Conservation (phyloP, 257 asterid species). For the Solanum pinnatisectum region DNA sequence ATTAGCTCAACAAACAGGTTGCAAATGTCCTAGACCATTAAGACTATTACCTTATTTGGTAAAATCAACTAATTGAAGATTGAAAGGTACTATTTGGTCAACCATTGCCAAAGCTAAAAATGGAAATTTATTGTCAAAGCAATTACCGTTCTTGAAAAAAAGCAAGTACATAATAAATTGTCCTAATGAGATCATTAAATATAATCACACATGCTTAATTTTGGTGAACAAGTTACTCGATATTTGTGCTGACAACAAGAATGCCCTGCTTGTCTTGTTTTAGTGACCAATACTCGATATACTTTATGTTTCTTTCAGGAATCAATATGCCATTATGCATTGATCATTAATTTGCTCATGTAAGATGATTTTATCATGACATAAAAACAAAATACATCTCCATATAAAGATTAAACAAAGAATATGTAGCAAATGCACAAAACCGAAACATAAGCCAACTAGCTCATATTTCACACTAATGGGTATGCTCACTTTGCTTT, state of each 20-base stretch:
- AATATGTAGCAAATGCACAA: background rate
- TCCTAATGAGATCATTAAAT: background rate
- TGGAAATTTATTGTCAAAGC: background rate
- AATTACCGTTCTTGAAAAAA: background rate
- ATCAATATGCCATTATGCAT: background rate
- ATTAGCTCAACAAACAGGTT: no score
- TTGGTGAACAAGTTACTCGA: background rate
- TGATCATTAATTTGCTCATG: background rate
- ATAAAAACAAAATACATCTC: background rate
- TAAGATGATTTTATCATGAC: background rate
- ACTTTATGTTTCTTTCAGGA: background rate
- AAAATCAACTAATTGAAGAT: background rate
- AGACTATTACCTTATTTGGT: background rate
- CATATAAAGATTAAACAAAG: background rate
- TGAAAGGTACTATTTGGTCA: background rate
- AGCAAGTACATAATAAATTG: background rate
- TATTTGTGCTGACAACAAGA: background rate
- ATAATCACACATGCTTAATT: background rate
- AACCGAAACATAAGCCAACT: background rate
- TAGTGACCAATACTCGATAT: background rate
- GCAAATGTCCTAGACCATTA: background rate
- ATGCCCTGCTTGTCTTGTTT: background rate
- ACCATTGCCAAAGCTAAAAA: background rate
- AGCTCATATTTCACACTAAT: background rate
- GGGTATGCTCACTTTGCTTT: background rate